Conservation (phyloP, 1,284 basidiomycete species). For the Marasmius sp. region DNA sequence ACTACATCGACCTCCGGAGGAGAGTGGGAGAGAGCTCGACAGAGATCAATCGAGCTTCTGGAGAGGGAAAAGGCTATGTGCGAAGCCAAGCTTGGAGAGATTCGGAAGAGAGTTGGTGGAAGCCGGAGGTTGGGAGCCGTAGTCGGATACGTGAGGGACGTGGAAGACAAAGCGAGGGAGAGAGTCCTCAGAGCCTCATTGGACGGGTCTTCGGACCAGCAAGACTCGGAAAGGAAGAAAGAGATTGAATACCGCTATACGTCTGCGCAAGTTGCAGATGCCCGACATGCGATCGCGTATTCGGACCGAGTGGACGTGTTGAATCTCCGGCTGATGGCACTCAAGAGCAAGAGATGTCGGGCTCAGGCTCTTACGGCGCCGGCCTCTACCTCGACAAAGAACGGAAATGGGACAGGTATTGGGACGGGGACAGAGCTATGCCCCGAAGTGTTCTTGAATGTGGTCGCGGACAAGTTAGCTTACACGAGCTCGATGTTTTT, state of each 20-base stretch:
- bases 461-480: constrained; percentile 96
- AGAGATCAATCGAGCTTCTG: constrained; percentile 75
- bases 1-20: neutral
- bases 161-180: constrained; percentile 84
- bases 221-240: constrained; percentile 49
- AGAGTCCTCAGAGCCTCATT: constrained; percentile 49
- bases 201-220: constrained; percentile 40
- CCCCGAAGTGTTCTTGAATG: constrained; percentile 95
- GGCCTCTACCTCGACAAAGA: too few species aligned
- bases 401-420: constrained; percentile 18
- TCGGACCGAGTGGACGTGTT: constrained; percentile 81
- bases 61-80: constrained; percentile 86
- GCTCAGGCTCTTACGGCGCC: too few species aligned
- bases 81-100: constrained; percentile 83
- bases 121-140: constrained; percentile 76
- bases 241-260: constrained; percentile 79
- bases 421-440: constrained; percentile 92
- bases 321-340: constrained; percentile 79
- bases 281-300: constrained; percentile 90
- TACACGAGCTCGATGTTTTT: constrained; percentile 98
- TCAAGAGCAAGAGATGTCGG: constrained; percentile 88
- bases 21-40: constrained; percentile 90
- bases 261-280: constrained; percentile 87
- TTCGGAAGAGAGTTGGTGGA: constrained; percentile 85
- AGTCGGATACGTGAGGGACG: constrained; percentile 77